Percentiles rank a stretch among this genome's conserved stretches.
Conservation (phyloP, 768 basidiomycete species). For the Leccinum longicurvipes region DNA sequence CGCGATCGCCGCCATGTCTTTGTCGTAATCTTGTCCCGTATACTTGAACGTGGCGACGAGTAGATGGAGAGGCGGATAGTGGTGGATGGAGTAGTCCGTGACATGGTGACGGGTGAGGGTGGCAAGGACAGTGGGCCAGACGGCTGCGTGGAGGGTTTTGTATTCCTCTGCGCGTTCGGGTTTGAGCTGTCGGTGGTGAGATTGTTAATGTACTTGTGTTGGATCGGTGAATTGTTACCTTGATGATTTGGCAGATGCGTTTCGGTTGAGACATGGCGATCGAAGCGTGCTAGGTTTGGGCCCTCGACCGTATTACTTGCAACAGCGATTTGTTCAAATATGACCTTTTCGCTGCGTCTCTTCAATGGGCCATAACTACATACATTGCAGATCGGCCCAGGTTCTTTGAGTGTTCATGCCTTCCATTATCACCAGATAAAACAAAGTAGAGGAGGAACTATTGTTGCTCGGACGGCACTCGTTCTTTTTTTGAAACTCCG, state of each 20-base stretch:
- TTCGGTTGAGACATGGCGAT: slow-evolving; percentile 35
- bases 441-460: no score
- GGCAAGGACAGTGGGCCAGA: slow-evolving; percentile 69
- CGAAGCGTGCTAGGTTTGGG: no score
- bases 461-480: background rate
- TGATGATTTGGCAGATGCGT: slow-evolving; percentile 72
- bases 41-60: slow-evolving; percentile 83
- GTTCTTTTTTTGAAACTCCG: slow-evolving; percentile 31
- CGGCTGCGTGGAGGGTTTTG: slow-evolving; percentile 53
- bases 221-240: slow-evolving; percentile 35
- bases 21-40: slow-evolving; percentile 58
- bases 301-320: no score
- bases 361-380: background rate
- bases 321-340: no score
- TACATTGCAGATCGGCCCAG: background rate
- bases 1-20: slow-evolving; percentile 62
- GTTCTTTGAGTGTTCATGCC: background rate
- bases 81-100: slow-evolving; percentile 73
- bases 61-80: slow-evolving; percentile 58
- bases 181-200: slow-evolving; percentile 45
- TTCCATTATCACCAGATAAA: background rate
- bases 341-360: background rate
- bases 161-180: slow-evolving; percentile 50
- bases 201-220: background rate
- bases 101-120: slow-evolving; percentile 62